These are phyloP conservation scores for Leptomonas pyrrhocoris DNA, from an alignment of 208 protist genomes.

Conservation along the genomic window DNA sequence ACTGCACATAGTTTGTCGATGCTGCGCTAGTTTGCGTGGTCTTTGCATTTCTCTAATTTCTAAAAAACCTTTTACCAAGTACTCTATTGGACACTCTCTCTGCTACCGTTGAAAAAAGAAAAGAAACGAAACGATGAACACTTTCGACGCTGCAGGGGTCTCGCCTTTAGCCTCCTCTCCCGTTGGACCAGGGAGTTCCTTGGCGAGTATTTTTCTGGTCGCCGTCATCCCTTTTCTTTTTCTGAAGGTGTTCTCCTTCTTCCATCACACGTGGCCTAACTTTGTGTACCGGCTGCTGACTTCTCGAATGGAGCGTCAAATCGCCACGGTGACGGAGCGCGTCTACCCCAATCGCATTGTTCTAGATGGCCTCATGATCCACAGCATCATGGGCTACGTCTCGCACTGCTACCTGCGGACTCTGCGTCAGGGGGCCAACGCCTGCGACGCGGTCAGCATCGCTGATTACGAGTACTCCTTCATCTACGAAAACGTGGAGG, in stretches of 20 bases:
- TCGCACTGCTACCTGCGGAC: constrained; percentile 32
- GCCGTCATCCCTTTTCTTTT: constrained; percentile 44
- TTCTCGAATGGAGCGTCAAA: constrained; percentile 28
- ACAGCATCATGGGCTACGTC: constrained; percentile 33
- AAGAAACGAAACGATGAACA: constrained; percentile 1
- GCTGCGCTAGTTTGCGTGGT: too few relatives aligned
- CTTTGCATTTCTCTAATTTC: too few relatives aligned
- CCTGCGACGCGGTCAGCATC: constrained; percentile 24
- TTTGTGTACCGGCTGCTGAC: constrained; percentile 32
- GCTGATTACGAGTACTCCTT: constrained; percentile 36
- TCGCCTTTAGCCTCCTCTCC: not conserved
- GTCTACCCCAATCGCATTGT: constrained; percentile 24
- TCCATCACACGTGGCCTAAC: constrained; percentile 56
- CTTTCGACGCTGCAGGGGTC: not conserved
- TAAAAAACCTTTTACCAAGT: too few relatives aligned
- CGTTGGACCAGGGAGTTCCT: constrained; percentile 11
- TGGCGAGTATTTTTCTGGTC: constrained; percentile 41
- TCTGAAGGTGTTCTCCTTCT: constrained; percentile 36
- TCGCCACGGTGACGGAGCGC: constrained; percentile 31
- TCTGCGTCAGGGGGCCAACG: constrained; percentile 9
- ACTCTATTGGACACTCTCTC: too few relatives aligned
- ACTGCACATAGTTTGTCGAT: too few relatives aligned
- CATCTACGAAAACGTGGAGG: constrained; percentile 13
- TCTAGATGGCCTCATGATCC: constrained; percentile 28
- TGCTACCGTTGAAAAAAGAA: not conserved